These are phyloP conservation scores for Paramecium sexaurelia DNA, from an alignment of 73 alveolate genomes.

Conservation along the genomic window DNA sequence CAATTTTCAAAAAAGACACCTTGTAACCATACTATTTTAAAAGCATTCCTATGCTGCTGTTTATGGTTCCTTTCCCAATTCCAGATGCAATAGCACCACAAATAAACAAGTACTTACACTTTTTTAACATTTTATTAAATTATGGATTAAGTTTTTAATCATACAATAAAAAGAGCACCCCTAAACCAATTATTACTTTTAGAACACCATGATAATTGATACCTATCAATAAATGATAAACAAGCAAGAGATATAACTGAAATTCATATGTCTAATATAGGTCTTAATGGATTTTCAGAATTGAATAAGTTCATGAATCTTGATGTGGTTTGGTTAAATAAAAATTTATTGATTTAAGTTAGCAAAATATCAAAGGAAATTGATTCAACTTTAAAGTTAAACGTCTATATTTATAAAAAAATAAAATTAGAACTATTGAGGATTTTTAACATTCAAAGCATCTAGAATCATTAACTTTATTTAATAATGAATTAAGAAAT, in stretches of 20 bases:
- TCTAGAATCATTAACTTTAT: slow-evolving; percentile 85
- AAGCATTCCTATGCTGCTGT: slow-evolving; percentile 70
- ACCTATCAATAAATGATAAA: slow-evolving; percentile 94
- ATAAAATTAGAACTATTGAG: slow-evolving; percentile 83
- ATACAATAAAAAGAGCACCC: slow-evolving; percentile 46
- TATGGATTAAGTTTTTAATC: slow-evolving; percentile 56
- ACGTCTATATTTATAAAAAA: slow-evolving; percentile 85
- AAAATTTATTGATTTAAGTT: slow-evolving; percentile 76
- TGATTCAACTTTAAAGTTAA: slow-evolving; percentile 90
- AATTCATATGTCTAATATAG: slow-evolving; percentile 89
- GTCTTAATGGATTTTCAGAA: slow-evolving; percentile 78
- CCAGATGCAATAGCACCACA: slow-evolving; percentile 82
- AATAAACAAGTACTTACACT: slow-evolving; percentile 61
- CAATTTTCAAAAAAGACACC: slow-evolving; percentile 76
- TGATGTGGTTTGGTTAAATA: slow-evolving; percentile 95
- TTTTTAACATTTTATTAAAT: not conserved
- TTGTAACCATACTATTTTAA: slow-evolving; percentile 70
- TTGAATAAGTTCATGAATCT: slow-evolving; percentile 93
- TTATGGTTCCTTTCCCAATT: slow-evolving; percentile 77
- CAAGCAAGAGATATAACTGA: slow-evolving; percentile 94
- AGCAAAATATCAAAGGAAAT: slow-evolving; percentile 79
- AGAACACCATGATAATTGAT: slow-evolving; percentile 94
- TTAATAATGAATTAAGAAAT: slow-evolving; percentile 88
- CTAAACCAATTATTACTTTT: slow-evolving; percentile 53
- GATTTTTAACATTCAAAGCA: slow-evolving; percentile 91